phyloP scores from a whole-genome alignment of 2,329 filamentous ascomycete species.

The Pseudogymnoascus sp. region DNA sequence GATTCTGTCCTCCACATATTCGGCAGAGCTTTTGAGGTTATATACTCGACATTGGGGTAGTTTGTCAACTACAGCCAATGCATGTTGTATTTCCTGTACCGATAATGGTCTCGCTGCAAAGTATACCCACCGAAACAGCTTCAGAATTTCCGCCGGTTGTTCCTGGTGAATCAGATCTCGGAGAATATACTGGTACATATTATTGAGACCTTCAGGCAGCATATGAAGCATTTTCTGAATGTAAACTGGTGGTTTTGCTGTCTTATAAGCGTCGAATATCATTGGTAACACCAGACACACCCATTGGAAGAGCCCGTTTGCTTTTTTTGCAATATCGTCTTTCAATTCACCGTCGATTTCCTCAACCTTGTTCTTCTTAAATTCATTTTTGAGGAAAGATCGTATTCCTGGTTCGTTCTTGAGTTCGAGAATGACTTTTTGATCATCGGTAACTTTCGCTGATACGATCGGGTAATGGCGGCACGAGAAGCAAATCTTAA shows the following conservation, averaged over 20 bases:
- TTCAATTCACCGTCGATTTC: not conserved
- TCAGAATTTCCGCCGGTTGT: not conserved
- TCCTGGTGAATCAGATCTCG: not conserved
- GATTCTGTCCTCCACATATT: not conserved
- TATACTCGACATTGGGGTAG: not conserved
- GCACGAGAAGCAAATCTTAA: slow-evolving; percentile 26
- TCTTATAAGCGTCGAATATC: not conserved
- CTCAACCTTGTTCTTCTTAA: not conserved
- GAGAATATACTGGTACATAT: not conserved
- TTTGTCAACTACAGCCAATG: not conserved
- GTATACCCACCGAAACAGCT: not conserved
- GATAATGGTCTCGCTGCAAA: not conserved
- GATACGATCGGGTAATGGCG: slow-evolving; percentile 21
- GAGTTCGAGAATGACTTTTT: not conserved
- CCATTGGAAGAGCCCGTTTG: not conserved
- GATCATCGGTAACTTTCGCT: not conserved
- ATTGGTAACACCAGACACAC: not conserved
- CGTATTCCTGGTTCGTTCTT: not conserved
- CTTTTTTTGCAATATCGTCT: not conserved
- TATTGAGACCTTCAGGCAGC: not conserved
- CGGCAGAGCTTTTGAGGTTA: not conserved
- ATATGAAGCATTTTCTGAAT: not conserved
- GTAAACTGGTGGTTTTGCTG: not conserved
- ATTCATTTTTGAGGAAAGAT: not conserved
- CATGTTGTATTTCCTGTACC: not conserved